A percentile compares a stretch with the other conserved stretches of the same genome.
These are phyloP conservation scores for Moesziomyces antarcticus DNA, from an alignment of 1,284 basidiomycete genomes.

Conservation along the genomic window DNA sequence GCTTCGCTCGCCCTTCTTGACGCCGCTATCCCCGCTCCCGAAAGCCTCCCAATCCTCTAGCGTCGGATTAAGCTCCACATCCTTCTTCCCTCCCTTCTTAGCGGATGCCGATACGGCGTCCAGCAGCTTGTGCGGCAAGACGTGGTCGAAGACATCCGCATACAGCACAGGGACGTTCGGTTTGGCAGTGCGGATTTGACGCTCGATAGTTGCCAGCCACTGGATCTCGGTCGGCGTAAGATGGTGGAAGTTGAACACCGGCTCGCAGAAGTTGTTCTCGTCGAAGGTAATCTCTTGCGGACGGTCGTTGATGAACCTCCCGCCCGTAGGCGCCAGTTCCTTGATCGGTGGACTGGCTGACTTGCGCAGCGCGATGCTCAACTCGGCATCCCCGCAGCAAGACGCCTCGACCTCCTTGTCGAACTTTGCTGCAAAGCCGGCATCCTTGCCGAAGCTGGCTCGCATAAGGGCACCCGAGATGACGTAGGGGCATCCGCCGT, in stretches of 20 bases:
- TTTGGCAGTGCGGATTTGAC: slow-evolving; percentile 9
- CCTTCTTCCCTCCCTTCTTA: not conserved
- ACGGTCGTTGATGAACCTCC: slow-evolving; percentile 17
- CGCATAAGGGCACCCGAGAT: slow-evolving; percentile 40
- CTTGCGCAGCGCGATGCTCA: slow-evolving; percentile 28
- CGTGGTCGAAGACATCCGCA: slow-evolving; percentile 22
- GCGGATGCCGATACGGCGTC: not conserved
- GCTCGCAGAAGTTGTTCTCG: slow-evolving; percentile 25
- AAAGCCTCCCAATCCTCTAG: slow-evolving; percentile 29
- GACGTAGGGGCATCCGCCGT: slow-evolving; percentile 34
- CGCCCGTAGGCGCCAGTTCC: slow-evolving; percentile 10
- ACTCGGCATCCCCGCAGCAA: slow-evolving; percentile 44
- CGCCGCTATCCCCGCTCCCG: slow-evolving; percentile 6
- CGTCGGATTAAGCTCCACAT: slow-evolving; percentile 15
- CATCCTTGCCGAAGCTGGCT: slow-evolving; percentile 21
- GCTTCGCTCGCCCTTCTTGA: not conserved
- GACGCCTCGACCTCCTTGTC: slow-evolving; percentile 16
- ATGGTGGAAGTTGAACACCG: slow-evolving; percentile 34
- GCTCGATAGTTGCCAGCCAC: slow-evolving; percentile 6
- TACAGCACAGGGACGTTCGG: slow-evolving; percentile 18
- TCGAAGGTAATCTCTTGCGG: slow-evolving; percentile 26
- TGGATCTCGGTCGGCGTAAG: slow-evolving; percentile 17
- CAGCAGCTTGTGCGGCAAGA: slow-evolving; percentile 8
- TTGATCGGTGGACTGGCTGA: slow-evolving; percentile 11
- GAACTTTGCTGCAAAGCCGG: slow-evolving; percentile 17